Percentiles rank a stretch among this genome's conserved stretches.
Conservation (phyloP, 2,329 filamentous ascomycete genomes). For the Colletotrichum tamarilloi region DNA sequence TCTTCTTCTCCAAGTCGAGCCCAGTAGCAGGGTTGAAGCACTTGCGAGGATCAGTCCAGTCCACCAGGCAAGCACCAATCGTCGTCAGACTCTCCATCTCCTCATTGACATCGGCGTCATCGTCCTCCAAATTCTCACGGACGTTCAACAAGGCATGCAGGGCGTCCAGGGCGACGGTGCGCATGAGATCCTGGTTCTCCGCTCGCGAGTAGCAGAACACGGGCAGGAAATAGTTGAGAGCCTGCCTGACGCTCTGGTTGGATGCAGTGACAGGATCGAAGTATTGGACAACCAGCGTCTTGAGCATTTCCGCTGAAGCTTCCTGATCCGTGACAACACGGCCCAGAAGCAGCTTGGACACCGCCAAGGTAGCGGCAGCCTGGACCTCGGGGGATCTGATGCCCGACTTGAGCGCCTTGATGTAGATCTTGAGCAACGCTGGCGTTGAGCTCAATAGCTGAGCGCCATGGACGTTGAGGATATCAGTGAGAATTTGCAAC, state of each 20-base stretch:
- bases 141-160: constrained; percentile 80
- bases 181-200: constrained; percentile 87
- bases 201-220: constrained; percentile 90
- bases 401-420: constrained; percentile 81
- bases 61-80: constrained; percentile 85
- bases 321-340: constrained; percentile 79
- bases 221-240: constrained; percentile 91
- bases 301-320: constrained; percentile 79
- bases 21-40: constrained; percentile 65
- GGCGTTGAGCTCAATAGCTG: constrained; percentile 77
- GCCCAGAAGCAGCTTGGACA: constrained; percentile 87
- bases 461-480: constrained; percentile 87
- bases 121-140: constrained; percentile 78
- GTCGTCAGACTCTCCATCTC: constrained; percentile 83
- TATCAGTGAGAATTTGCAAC: constrained; percentile 91
- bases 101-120: constrained; percentile 78
- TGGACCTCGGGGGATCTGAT: constrained; percentile 79
- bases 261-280: constrained; percentile 85
- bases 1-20: constrained; percentile 69
- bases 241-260: constrained; percentile 87
- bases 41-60: constrained; percentile 96
- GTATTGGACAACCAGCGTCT: constrained; percentile 85
- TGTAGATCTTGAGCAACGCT: constrained; percentile 84
- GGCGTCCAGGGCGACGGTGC: constrained; percentile 76
- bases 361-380: constrained; percentile 81